A percentile compares a stretch with the other conserved stretches of the same genome.
These are phyloP conservation scores for Barnettozyma populi DNA, from an alignment of 805 yeast species.

Conservation along the genomic window DNA sequence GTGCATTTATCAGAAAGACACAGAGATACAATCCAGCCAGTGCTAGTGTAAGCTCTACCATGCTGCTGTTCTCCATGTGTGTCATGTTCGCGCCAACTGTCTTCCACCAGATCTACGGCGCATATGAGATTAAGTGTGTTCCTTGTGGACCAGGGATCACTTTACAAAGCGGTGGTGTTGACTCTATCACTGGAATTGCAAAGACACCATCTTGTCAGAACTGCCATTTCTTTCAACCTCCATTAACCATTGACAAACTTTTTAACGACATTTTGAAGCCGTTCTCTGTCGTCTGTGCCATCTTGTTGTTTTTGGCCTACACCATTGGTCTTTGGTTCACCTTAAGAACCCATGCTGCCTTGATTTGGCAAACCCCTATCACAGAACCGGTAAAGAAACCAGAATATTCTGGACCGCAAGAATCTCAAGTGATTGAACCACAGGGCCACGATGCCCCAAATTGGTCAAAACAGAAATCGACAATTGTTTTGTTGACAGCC, in stretches of 20 bases:
- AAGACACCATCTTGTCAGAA: constrained; percentile 45
- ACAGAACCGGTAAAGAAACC: constrained; percentile 19
- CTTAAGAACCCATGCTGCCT: constrained; percentile 89
- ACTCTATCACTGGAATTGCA: background rate
- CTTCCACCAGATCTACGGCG: constrained; percentile 84
- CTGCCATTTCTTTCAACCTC: constrained; percentile 77
- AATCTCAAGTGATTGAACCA: constrained; percentile 12
- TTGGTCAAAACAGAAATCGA: constrained; percentile 85
- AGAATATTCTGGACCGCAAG: background rate
- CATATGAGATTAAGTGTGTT: constrained; percentile 69
- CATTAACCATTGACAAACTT: constrained; percentile 61
- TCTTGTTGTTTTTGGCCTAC: constrained; percentile 77
- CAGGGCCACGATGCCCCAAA: constrained; percentile 94
- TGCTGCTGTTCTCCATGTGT: constrained; percentile 84
- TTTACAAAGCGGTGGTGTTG: background rate
- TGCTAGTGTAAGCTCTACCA: constrained; percentile 95
- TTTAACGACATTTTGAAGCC: constrained; percentile 73
- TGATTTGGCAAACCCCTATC: constrained; percentile 82
- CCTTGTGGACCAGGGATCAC: constrained; percentile 35
- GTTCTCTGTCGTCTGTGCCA: constrained; percentile 73
- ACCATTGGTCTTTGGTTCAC: constrained; percentile 89
- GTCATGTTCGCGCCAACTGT: constrained; percentile 92
- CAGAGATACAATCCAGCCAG: constrained; percentile 94
- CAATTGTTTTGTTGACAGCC: constrained; percentile 75
- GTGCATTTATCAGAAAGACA: constrained; percentile 87